Percentiles rank a stretch among this genome's conserved stretches.
Evolutionary conservation across 192 early-diverging fungal species (phyloP).

Genomic region (Umbelopsis ramanniana): DNA sequence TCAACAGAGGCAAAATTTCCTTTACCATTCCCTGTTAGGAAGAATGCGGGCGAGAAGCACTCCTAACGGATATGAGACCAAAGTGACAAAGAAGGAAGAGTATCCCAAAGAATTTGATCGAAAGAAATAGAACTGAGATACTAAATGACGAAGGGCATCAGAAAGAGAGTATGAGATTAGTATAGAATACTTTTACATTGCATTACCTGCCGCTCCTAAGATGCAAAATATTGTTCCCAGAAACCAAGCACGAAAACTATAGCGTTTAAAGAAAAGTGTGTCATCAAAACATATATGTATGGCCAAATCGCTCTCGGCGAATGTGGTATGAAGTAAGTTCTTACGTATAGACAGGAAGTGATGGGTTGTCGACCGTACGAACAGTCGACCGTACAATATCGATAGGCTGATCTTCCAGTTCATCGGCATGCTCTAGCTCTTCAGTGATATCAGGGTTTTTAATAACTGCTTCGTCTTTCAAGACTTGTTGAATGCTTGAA

Average conservation of each 20-base stretch:
- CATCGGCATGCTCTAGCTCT: not conserved
- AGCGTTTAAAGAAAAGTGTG: not conserved
- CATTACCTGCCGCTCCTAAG: conserved; percentile 9
- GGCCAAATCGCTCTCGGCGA: not conserved
- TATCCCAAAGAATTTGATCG: conserved; percentile 2
- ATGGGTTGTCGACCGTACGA: not conserved
- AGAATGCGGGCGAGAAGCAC: not conserved
- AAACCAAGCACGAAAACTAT: conserved; percentile 8
- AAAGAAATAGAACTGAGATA: conserved; percentile 28
- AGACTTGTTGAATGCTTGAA: not conserved
- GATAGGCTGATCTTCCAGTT: conserved; percentile 1
- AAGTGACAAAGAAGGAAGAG: conserved; percentile 24
- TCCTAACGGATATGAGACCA: conserved; percentile 25
- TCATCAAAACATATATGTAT: not conserved
- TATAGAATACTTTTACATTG: not conserved
- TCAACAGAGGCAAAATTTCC: not conserved
- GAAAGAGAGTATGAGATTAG: not conserved
- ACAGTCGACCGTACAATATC: not conserved
- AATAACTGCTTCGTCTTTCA: not conserved
- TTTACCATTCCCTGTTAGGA: not conserved
- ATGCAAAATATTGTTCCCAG: conserved; percentile 11
- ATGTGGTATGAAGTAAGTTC: not conserved
- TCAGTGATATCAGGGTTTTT: not conserved
- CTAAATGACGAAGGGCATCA: not conserved
- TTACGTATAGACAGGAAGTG: not conserved